These are phyloP conservation scores for Penicillium sp. DNA, from an alignment of 2,329 filamentous ascomycete genomes.

Conservation along the genomic window DNA sequence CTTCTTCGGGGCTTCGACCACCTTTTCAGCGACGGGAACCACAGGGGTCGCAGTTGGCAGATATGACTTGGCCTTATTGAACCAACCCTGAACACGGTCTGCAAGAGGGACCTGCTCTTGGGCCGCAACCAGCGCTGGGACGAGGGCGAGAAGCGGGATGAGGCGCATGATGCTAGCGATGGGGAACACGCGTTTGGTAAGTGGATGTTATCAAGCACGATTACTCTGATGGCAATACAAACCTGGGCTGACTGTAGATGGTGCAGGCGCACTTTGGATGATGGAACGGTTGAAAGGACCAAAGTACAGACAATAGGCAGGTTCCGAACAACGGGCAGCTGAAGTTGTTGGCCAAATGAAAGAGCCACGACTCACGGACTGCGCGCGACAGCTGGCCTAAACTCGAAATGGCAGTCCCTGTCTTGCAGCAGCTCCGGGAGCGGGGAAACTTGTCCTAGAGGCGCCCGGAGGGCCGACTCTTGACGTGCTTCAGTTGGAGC, in stretches of 20 bases:
- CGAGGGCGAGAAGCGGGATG: conserved; percentile 55
- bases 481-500: neutral
- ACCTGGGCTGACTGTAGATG: conserved; percentile 25
- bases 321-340: conserved; percentile 26
- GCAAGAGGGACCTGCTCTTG: conserved; percentile 62
- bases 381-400: conserved; percentile 38
- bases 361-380: conserved; percentile 28
- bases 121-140: conserved; percentile 57
- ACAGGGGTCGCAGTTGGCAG: conserved; percentile 55
- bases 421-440: conserved; percentile 23
- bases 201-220: conserved; percentile 5
- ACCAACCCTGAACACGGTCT: conserved; percentile 52
- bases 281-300: conserved; percentile 20
- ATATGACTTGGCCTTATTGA: conserved; percentile 59
- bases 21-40: conserved; percentile 40
- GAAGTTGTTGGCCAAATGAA: conserved; percentile 28
- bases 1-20: conserved; percentile 52
- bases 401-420: conserved; percentile 23
- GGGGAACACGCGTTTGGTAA: conserved; percentile 25
- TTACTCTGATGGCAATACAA: conserved; percentile 18
- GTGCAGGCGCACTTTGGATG: conserved; percentile 28
- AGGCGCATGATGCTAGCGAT: conserved; percentile 56
- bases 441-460: conserved; percentile 20
- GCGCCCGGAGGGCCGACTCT: neutral
- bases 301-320: conserved; percentile 34